phyloP scores from a whole-genome alignment of 331 rosid genomes.

The Stylosanthes scabra region DNA sequence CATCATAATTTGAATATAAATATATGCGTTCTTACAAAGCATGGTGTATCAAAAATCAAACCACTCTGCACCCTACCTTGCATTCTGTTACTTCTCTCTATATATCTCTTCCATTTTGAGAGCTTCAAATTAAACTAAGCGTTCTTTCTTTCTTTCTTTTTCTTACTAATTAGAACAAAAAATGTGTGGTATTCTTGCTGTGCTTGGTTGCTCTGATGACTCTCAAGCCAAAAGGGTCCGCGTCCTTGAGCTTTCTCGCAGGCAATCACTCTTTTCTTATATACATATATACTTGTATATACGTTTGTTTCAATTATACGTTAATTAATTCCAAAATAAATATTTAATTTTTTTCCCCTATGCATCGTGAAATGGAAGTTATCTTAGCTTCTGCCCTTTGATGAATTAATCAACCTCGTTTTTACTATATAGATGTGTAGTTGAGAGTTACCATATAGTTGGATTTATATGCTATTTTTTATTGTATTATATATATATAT shows the following conservation, averaged over 20 bases:
- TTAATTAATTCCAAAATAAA: background rate
- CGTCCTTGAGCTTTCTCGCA: slow-evolving; percentile 97
- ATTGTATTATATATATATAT: too few relatives aligned
- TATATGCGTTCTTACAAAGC: slow-evolving; percentile 38
- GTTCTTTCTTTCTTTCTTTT: background rate
- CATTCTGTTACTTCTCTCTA: slow-evolving; percentile 18
- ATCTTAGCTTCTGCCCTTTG: background rate
- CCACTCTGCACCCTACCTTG: slow-evolving; percentile 6
- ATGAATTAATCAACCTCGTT: background rate
- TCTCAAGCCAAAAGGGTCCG: slow-evolving; percentile 91
- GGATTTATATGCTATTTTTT: too few relatives aligned
- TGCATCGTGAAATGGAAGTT: background rate
- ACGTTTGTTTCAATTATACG: background rate
- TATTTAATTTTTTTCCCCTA: too few relatives aligned
- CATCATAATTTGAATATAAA: slow-evolving; percentile 51
- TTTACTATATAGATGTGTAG: background rate
- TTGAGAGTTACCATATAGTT: too few relatives aligned
- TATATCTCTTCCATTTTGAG: background rate
- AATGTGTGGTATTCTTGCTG: slow-evolving; percentile 99
- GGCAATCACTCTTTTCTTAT: slow-evolving; percentile 55
- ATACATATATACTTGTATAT: background rate
- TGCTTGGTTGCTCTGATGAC: slow-evolving; percentile 89
- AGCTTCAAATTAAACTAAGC: too few relatives aligned
- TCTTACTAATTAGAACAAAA: too few relatives aligned
- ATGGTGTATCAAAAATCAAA: slow-evolving; percentile 12